Evolutionary conservation across 2,329 filamentous ascomycete species (phyloP).

Genomic region (Claviceps purpurea): DNA sequence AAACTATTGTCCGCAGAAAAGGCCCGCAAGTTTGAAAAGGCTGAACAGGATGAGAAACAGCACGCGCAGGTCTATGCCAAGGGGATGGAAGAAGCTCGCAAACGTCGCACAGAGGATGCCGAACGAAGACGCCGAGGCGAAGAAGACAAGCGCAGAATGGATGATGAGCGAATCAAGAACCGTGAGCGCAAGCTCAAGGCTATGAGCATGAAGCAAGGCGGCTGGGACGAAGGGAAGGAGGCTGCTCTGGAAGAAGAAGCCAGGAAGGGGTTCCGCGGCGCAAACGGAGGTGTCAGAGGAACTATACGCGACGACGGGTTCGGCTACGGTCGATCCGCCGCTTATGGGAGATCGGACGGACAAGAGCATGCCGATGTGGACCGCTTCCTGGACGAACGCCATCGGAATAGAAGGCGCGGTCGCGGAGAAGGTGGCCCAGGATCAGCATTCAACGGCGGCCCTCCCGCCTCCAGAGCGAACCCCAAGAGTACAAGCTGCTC

Average conservation of each 20-base stretch:
- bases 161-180: conserved; percentile 48
- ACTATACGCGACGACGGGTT: conserved; percentile 22
- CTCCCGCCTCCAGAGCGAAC: conserved; percentile 9
- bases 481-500: background rate
- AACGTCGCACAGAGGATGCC: conserved; percentile 37
- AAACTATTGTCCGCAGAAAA: conserved; percentile 44
- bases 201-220: conserved; percentile 37
- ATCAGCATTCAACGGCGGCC: conserved; percentile 6
- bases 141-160: conserved; percentile 36
- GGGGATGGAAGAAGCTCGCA: conserved; percentile 41
- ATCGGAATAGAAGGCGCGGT: conserved; percentile 18
- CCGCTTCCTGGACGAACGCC: conserved; percentile 22
- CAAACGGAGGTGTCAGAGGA: conserved; percentile 27
- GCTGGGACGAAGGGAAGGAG: conserved; percentile 48
- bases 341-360: conserved; percentile 14
- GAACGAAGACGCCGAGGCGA: conserved; percentile 38
- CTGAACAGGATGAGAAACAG: conserved; percentile 41
- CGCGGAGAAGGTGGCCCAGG: conserved; percentile 16
- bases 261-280: conserved; percentile 27
- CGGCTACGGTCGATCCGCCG: conserved; percentile 29
- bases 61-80: conserved; percentile 41
- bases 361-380: conserved; percentile 20
- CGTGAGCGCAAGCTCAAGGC: conserved; percentile 48
- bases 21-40: conserved; percentile 44
- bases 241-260: conserved; percentile 27